phyloP scores from a whole-genome alignment of 2,329 filamentous ascomycete genomes.

The Exutisphaerella laricina region DNA sequence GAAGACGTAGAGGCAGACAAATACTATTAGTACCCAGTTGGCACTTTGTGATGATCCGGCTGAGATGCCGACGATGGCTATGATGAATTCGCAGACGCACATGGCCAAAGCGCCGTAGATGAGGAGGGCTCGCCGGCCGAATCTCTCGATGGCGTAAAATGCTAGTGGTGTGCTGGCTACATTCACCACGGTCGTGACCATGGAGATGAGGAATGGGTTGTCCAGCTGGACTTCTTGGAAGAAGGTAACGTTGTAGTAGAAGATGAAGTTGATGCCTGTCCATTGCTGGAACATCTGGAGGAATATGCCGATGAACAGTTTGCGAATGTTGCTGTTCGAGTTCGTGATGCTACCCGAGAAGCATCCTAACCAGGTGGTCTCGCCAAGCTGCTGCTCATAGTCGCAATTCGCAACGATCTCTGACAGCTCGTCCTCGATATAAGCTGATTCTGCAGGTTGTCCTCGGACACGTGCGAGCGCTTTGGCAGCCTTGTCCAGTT shows the following conservation, averaged over 20 bases:
- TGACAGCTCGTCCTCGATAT: constrained; percentile 70
- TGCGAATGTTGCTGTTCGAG: constrained; percentile 48
- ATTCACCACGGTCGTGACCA: constrained; percentile 86
- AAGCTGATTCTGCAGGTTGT: constrained; percentile 65
- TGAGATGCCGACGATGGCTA: constrained; percentile 55
- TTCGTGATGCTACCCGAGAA: constrained; percentile 51
- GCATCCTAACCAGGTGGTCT: constrained; percentile 48
- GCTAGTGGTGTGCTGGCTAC: constrained; percentile 78
- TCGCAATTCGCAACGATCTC: constrained; percentile 88
- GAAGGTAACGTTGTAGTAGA: constrained; percentile 64
- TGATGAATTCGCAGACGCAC: constrained; percentile 79
- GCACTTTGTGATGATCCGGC: constrained; percentile 47
- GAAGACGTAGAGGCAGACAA: constrained; percentile 89
- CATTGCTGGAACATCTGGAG: constrained; percentile 50
- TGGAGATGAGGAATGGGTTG: constrained; percentile 75
- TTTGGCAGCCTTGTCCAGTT: constrained; percentile 59
- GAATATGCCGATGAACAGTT: constrained; percentile 42
- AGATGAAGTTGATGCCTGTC: constrained; percentile 94
- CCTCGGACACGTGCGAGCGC: constrained; percentile 67
- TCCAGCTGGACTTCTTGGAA: constrained; percentile 69
- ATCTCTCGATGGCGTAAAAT: constrained; percentile 78
- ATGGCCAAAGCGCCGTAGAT: constrained; percentile 73
- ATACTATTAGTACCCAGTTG: constrained; percentile 59
- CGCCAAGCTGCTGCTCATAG: constrained; percentile 67
- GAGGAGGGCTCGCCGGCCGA: constrained; percentile 75